Evolutionary conservation across 2,329 filamentous ascomycete species (phyloP).

Genomic region (Sclerotinia borealis): DNA sequence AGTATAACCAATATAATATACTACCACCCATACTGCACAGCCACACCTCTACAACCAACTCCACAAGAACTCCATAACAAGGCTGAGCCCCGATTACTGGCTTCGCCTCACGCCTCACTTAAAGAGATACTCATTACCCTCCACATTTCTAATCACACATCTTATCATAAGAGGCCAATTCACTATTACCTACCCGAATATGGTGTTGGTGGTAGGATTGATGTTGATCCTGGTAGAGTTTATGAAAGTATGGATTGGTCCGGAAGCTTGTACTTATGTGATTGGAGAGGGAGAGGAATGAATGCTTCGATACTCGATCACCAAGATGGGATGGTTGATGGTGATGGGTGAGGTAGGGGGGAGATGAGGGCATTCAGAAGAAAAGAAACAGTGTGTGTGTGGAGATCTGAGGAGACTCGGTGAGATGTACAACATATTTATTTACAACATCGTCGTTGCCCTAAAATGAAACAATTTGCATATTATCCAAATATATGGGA

Average conservation of each 20-base stretch:
- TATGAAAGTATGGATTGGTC: slow-evolving; percentile 70
- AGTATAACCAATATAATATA: neutral
- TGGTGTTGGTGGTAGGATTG: slow-evolving; percentile 54
- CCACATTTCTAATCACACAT: slow-evolving; percentile 67
- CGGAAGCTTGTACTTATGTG: slow-evolving; percentile 61
- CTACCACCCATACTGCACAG: neutral
- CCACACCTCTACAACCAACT: neutral
- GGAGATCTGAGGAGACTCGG: no score
- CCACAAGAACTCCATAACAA: neutral
- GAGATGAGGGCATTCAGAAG: no score
- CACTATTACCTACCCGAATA: slow-evolving; percentile 60
- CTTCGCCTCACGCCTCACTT: slow-evolving; percentile 15
- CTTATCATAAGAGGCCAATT: slow-evolving; percentile 59
- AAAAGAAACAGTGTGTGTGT: no score
- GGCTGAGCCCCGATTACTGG: slow-evolving; percentile 6
- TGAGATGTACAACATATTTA: no score
- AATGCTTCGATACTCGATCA: neutral
- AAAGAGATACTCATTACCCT: slow-evolving; percentile 61
- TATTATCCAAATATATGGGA: no score
- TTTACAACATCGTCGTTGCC: no score
- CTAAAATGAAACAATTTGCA: no score
- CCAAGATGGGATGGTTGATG: neutral
- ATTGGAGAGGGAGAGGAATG: slow-evolving; percentile 52
- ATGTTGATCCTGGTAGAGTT: slow-evolving; percentile 56
- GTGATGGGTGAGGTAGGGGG: no score